Conservation (phyloP, 805 yeast species). For the Wickerhamiella azymoides region DNA sequence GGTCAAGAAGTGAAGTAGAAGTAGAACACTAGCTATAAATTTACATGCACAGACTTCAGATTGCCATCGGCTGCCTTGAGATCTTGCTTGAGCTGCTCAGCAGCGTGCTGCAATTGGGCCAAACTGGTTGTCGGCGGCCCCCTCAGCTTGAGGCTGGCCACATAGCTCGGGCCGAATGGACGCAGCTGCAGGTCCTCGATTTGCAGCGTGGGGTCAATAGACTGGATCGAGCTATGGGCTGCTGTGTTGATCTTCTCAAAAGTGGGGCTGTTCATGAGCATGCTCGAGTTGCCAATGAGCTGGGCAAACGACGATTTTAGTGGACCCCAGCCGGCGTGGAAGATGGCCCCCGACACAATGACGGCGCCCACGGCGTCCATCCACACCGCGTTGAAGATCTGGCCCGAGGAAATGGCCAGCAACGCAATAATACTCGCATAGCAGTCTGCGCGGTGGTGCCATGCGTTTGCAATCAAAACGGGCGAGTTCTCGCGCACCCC, state of each 20-base stretch:
- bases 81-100: background rate
- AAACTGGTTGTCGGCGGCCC: background rate
- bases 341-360: slow-evolving; percentile 65
- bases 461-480: slow-evolving; percentile 89
- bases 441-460: slow-evolving; percentile 97
- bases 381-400: slow-evolving; percentile 63
- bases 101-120: slow-evolving; percentile 9
- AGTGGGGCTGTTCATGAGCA: slow-evolving; percentile 12
- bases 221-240: slow-evolving; percentile 9
- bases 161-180: slow-evolving; percentile 20
- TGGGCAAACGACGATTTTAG: slow-evolving; percentile 58
- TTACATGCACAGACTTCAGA: slow-evolving; percentile 17
- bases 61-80: slow-evolving; percentile 13
- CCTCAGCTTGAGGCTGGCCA: slow-evolving; percentile 14
- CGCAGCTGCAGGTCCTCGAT: slow-evolving; percentile 13
- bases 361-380: slow-evolving; percentile 88
- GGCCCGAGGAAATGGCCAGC: slow-evolving; percentile 74
- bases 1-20: slow-evolving; percentile 33
- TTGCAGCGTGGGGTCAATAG: slow-evolving; percentile 11
- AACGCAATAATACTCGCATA: slow-evolving; percentile 84
- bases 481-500: slow-evolving; percentile 71
- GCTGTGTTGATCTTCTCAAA: slow-evolving; percentile 10
- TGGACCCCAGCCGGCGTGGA: slow-evolving; percentile 74
- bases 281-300: slow-evolving; percentile 44
- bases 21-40: slow-evolving; percentile 1